These are phyloP conservation scores for Neoascochyta sp. DNA, from an alignment of 2,329 filamentous ascomycete genomes.

Conservation along the genomic window DNA sequence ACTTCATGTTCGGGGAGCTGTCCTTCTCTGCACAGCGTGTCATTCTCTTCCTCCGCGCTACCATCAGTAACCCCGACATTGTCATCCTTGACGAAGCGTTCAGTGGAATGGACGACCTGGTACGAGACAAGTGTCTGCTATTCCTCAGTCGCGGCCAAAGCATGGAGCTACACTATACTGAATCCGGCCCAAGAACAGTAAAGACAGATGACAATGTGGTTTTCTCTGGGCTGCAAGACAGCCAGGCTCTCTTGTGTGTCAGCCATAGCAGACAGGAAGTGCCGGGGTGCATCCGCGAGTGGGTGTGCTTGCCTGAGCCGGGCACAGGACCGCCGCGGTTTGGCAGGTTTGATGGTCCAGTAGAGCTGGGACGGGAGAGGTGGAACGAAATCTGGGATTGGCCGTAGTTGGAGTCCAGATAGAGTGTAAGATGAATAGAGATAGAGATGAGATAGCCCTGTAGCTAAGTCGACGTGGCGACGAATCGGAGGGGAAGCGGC, in stretches of 20 bases:
- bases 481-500: too few species aligned
- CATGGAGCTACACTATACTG: constrained; percentile 36
- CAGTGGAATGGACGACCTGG: constrained; percentile 50
- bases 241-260: constrained; percentile 86
- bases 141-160: constrained; percentile 61
- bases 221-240: constrained; percentile 60
- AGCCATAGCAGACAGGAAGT: constrained; percentile 90
- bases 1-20: constrained; percentile 66
- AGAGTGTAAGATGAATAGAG: too few species aligned
- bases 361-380: constrained; percentile 54
- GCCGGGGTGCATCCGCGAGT: constrained; percentile 75
- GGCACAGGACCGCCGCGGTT: constrained; percentile 63
- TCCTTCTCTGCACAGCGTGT: constrained; percentile 82
- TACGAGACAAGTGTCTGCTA: constrained; percentile 80
- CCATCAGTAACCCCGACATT: constrained; percentile 46
- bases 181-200: constrained; percentile 22
- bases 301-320: constrained; percentile 78
- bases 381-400: constrained; percentile 58
- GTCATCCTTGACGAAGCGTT: constrained; percentile 52
- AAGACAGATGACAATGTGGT: constrained; percentile 51
- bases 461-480: too few species aligned
- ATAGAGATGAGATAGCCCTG: too few species aligned
- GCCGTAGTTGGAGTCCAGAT: too few species aligned
- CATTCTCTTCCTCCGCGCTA: constrained; percentile 66
- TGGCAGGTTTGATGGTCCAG: constrained; percentile 60